Evolutionary conservation across 2,329 filamentous ascomycete genomes (phyloP).

Genomic region (Penicillium sp.): DNA sequence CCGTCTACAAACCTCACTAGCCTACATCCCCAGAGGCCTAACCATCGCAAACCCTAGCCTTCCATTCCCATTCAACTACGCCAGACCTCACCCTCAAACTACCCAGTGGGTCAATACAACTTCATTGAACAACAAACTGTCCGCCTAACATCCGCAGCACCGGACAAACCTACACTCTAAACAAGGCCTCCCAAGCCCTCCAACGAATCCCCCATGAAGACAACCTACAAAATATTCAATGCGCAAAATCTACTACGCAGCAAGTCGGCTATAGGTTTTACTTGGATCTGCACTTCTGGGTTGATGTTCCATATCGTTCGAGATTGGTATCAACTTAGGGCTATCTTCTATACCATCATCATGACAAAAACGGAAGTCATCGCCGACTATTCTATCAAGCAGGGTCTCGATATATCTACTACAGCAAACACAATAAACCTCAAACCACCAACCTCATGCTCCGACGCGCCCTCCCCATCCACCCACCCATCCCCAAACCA

Average conservation of each 20-base stretch:
- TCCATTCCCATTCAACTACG: constrained; percentile 46
- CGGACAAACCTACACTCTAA: too few species aligned
- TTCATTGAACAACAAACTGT: too few species aligned
- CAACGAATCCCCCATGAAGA: too few species aligned
- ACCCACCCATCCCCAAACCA: not conserved
- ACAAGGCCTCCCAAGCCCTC: too few species aligned
- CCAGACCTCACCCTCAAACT: constrained; percentile 24
- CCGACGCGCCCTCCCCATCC: not conserved
- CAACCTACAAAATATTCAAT: too few species aligned
- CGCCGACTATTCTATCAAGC: not conserved
- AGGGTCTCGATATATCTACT: not conserved
- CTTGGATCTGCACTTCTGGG: constrained; percentile 22
- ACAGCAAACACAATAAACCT: not conserved
- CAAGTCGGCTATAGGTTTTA: not conserved
- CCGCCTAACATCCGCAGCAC: too few species aligned
- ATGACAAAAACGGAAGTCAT: constrained; percentile 9
- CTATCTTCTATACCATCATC: constrained; percentile 9
- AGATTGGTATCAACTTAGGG: constrained; percentile 1
- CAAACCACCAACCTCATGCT: not conserved
- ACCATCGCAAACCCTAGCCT: too few species aligned
- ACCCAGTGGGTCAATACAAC: too few species aligned
- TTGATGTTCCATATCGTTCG: constrained; percentile 60
- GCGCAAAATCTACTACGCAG: too few species aligned
- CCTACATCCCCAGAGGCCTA: too few species aligned
- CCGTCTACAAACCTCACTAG: too few species aligned